Conservation (phyloP, 1,284 basidiomycete species). For the Ganoderma lingzhi region DNA sequence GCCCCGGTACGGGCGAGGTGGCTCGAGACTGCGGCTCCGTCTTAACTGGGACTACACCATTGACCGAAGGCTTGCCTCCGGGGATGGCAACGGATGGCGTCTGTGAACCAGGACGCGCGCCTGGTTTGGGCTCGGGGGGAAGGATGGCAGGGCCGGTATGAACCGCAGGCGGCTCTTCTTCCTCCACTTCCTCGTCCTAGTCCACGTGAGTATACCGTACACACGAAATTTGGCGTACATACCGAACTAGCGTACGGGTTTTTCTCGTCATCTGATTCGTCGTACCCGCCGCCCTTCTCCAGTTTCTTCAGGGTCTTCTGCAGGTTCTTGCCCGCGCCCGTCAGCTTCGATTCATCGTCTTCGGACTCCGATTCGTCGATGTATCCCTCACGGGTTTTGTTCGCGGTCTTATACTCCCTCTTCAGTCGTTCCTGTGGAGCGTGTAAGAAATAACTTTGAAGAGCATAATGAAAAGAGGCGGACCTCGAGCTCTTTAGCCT, state of each 20-base stretch:
- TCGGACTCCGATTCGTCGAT: conserved; percentile 80
- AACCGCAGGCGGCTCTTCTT: conserved; percentile 60
- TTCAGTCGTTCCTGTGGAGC: conserved; percentile 78
- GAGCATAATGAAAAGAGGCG: conserved; percentile 26
- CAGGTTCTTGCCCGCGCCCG: conserved; percentile 77
- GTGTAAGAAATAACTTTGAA: background rate
- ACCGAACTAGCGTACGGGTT: conserved; percentile 85
- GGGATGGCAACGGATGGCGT: conserved; percentile 34
- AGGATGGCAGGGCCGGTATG: conserved; percentile 67
- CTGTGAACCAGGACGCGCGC: conserved; percentile 44
- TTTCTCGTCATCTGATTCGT: conserved; percentile 85
- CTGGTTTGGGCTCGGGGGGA: conserved; percentile 49
- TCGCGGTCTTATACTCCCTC: conserved; percentile 80
- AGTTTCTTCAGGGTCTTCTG: conserved; percentile 79
- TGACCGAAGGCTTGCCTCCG: conserved; percentile 40
- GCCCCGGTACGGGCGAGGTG: conserved; percentile 61
- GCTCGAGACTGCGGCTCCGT: conserved; percentile 49
- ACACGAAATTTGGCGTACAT: conserved; percentile 40
- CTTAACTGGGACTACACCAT: conserved; percentile 41
- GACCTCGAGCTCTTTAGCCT: conserved; percentile 87
- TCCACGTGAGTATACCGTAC: background rate
- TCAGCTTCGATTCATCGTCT: conserved; percentile 62
- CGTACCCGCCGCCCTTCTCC: conserved; percentile 79
- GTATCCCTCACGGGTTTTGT: conserved; percentile 73
- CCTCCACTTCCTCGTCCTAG: conserved; percentile 71